Percentiles rank a stretch among this genome's conserved stretches.
Evolutionary conservation across 2,329 filamentous ascomycete species (phyloP).

Genomic region (Eutypa lata): DNA sequence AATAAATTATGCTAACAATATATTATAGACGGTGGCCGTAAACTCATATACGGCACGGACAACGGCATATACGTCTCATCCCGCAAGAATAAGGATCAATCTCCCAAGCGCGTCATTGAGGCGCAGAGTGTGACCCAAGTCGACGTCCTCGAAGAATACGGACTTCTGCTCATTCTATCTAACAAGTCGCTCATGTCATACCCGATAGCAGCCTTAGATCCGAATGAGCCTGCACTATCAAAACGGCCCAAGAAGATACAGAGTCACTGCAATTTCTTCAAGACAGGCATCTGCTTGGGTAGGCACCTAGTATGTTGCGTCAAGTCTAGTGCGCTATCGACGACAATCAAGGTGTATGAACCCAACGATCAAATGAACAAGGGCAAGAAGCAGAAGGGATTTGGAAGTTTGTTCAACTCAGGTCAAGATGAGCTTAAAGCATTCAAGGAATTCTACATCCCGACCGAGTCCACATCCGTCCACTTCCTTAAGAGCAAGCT

Average conservation of each 20-base stretch:
- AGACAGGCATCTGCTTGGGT: conserved; percentile 90
- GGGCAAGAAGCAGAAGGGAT: conserved; percentile 91
- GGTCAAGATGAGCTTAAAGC: conserved; percentile 94
- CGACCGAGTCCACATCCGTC: conserved; percentile 95
- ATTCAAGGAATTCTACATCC: conserved; percentile 99
- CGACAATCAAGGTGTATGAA: conserved; percentile 98
- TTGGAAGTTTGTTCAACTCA: conserved; percentile 90
- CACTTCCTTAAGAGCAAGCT: conserved; percentile 97
- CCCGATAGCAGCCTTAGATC: conserved; percentile 79
- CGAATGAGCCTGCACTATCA: conserved; percentile 73
- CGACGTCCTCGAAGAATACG: conserved; percentile 93
- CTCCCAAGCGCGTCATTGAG: conserved; percentile 81
- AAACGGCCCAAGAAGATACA: conserved; percentile 95
- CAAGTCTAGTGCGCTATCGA: conserved; percentile 88
- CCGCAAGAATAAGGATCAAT: conserved; percentile 80
- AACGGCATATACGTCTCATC: conserved; percentile 91
- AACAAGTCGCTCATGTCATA: conserved; percentile 94
- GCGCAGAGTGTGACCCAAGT: conserved; percentile 87
- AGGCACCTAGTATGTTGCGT: conserved; percentile 94
- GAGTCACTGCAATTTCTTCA: conserved; percentile 98
- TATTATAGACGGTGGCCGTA: conserved; percentile 81
- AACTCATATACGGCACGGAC: conserved; percentile 92
- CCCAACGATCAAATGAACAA: conserved; percentile 92
- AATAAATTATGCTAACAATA: conserved; percentile 5
- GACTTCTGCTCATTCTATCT: conserved; percentile 83